Base-by-base conservation (phyloP, 805 yeast genomes). In the Candida maris region DNA sequence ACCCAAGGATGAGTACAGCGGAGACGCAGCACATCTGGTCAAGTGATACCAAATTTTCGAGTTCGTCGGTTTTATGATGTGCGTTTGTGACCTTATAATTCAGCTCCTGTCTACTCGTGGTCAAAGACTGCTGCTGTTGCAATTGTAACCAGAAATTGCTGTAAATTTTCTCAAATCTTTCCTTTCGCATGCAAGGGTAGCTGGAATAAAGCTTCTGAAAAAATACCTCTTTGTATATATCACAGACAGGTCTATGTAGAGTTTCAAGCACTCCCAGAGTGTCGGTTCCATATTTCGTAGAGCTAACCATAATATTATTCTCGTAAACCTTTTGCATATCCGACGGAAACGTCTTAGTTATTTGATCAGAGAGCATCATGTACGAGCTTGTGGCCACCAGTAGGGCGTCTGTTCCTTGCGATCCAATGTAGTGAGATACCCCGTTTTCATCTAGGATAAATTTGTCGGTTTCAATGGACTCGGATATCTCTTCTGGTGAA, bases 391-490 rank as follows among this genome's bases (percentile, higher is more conserved):
- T 17, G n/a, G 14, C 17, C 14, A 32, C 10, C 10, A 32, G 23
- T 12, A 32, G 30, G 14, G 15, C n/a, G 12, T 10, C 19, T 8
- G 23, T 32, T 15, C 36, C 36, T 22, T 17, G 6, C 12, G 30
- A 15, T 8, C 36, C 36, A 24, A 32, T 32, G 23, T 32, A 32
- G 17, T 32, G 36, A 4, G 36, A 32, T 6, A 32, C 25, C 16
- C 30, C 36, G 19, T 32, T 24, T 8, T 15, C 8, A 13, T 32
- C 36, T 6, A 32, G 25, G 13, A 32, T 32, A 19, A 13, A 32
- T 13, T 25, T 32, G 23, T 32, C 36, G 6, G 15, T 19, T 16
- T 32, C 36, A n/a, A 32, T 25, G 12, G n/a, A n/a, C n/a, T n/a
- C n/a, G n/a, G n/a, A n/a, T n/a, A n/a, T n/a, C n/a, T n/a, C n/a